Conservation (phyloP, 768 basidiomycete genomes). For the Ramaria sp. region DNA sequence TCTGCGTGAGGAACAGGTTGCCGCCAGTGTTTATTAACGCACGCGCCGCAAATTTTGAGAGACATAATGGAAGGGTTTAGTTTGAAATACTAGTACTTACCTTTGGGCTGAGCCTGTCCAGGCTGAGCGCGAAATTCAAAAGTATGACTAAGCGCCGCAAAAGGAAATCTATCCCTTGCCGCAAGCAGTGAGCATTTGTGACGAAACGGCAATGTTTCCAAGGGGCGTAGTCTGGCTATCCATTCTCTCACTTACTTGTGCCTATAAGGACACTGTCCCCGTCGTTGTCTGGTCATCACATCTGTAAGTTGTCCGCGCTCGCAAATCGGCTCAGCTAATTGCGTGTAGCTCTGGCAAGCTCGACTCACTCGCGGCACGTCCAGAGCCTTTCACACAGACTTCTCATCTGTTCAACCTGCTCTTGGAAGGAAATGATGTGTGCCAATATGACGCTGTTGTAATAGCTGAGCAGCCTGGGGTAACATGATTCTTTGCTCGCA, state of each 20-base stretch:
- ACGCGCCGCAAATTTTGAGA: too few relatives aligned
- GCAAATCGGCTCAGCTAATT: conserved; percentile 23
- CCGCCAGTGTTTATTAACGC: too few relatives aligned
- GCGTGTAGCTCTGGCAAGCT: conserved; percentile 9
- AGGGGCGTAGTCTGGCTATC: neutral
- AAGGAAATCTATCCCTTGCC: too few relatives aligned
- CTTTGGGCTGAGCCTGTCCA: too few relatives aligned
- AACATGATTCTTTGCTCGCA: neutral
- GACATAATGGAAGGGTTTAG: too few relatives aligned
- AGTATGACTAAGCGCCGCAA: too few relatives aligned
- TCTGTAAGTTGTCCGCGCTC: conserved; percentile 43
- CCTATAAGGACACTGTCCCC: conserved; percentile 54
- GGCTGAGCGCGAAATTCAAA: too few relatives aligned
- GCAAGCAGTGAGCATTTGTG: too few relatives aligned
- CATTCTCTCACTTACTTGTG: conserved; percentile 15
- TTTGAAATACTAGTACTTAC: too few relatives aligned
- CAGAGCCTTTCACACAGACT: conserved; percentile 32
- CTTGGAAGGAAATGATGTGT: conserved; percentile 33
- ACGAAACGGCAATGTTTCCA: too few relatives aligned
- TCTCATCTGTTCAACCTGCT: conserved; percentile 3
- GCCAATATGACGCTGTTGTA: conserved; percentile 55
- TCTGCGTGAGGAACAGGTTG: too few relatives aligned
- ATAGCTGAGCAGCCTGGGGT: conserved; percentile 68
- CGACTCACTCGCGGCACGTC: conserved; percentile 17
- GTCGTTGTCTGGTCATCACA: conserved; percentile 65